Evolutionary conservation across 106 monocot species (phyloP), one percentile per base, ranked within the genome.

Genomic region (Xerophyta viscosa): DNA sequence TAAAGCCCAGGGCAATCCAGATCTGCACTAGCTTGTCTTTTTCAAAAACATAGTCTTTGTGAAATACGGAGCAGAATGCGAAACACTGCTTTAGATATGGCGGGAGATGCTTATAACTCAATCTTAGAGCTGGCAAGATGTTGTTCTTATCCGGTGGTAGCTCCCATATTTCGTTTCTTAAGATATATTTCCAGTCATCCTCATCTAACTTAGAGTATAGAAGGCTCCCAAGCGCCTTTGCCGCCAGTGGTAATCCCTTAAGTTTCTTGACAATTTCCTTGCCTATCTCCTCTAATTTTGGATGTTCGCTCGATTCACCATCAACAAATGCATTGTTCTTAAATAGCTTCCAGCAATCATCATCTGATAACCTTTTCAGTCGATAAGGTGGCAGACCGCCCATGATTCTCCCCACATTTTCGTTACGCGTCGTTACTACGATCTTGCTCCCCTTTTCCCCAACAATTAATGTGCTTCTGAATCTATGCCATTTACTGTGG

Each of bases 291-390:
- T 57, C 57, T 23, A 57, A 12, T 17, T 17, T 42, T 1, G 57
- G 57, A 42, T 41, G 22, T 1, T 19, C 39, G 12, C 25, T 24
- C 0, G 57, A 57, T 22, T 41, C 21, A 11, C 59, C 59, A 54
- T 60, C 24, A 18, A 60, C 54, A 49, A 69, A 76, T 54, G 76
- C 60, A 31, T 23, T 52, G 20, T 54, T 64, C 28, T 37, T 68
- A 50, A 75, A 63, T 33, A 75, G 52, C 2, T 12, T 15, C 75
- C 75, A 75, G 37, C 53, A 76, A 33, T 69, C 63, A 29, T 54
- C 21, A 3, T 76, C 60, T 17, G 64, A 65, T 64, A 76, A 46
- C 14, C 48, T 20, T 15, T 64, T 36, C 20, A 76, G 29, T 20
- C 31, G 23, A 31, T 69, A 69, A 0, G 69, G 63, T 28, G 19